Conservation (phyloP, 345 rosid genomes). For the Conringia planisiliqua region DNA sequence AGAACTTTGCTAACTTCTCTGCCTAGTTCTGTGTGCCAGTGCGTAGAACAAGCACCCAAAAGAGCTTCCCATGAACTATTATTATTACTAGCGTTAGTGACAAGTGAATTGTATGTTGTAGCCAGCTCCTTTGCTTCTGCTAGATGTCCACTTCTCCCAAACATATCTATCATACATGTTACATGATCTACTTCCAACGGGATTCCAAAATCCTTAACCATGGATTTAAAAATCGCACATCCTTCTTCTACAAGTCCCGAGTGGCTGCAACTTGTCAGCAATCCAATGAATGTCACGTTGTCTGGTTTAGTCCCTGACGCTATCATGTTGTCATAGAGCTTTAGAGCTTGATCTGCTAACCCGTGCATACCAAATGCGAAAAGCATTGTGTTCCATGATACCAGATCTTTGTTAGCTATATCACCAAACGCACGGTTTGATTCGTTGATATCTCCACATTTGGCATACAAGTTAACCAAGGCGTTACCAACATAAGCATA, state of each 20-base stretch:
- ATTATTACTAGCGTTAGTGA: not conserved
- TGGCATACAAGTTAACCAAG: constrained; percentile 74
- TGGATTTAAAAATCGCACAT: constrained; percentile 38
- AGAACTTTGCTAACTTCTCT: constrained; percentile 39
- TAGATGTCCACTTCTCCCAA: constrained; percentile 64
- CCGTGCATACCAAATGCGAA: constrained; percentile 75
- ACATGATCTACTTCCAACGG: constrained; percentile 56
- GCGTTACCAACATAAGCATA: constrained; percentile 64
- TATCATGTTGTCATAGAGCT: constrained; percentile 53
- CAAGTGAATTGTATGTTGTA: constrained; percentile 18
- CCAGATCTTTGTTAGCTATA: constrained; percentile 54
- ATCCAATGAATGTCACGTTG: constrained; percentile 68
- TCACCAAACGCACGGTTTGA: constrained; percentile 52
- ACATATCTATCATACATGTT: constrained; percentile 74
- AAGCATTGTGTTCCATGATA: constrained; percentile 73
- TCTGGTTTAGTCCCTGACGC: constrained; percentile 58
- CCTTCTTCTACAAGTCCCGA: constrained; percentile 66
- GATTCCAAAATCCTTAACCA: constrained; percentile 45
- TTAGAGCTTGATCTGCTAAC: constrained; percentile 49
- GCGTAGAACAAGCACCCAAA: constrained; percentile 59
- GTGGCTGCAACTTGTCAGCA: constrained; percentile 78
- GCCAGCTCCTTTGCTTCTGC: constrained; percentile 54
- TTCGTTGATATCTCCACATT: constrained; percentile 57
- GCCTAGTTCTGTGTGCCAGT: constrained; percentile 45
- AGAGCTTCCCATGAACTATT: constrained; percentile 45